Base-by-base conservation (phyloP, 2,329 filamentous ascomycete species). In the Onygenales sp. region DNA sequence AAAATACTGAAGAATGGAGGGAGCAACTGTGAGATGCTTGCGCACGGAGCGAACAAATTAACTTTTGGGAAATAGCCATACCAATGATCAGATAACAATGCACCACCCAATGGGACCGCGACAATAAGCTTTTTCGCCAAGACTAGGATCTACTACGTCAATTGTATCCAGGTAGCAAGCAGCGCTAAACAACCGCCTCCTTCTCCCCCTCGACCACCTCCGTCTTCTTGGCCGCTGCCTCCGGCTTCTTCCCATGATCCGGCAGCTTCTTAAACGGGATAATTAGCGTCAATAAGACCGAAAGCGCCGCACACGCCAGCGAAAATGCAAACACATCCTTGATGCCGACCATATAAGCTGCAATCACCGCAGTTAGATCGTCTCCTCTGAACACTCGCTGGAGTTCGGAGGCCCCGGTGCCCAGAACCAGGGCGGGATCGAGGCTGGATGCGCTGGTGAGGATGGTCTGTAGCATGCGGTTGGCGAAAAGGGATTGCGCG, bases 381-480 rank as follows among this genome's bases (percentile, higher is more conserved):
- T 80, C 60, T 0, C 68, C 58, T 0, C 77, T 71, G 27, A 88
- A 79, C 2, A 72, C 64, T 0, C 70, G 62, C 55, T 78, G 76
- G 17, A 91, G 72, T 45, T 81, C 76, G 0, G 85, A 89, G 1
- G 79, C 78, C 31, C 79, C 79, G 5, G 72, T 70, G 2, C 60
- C 59, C 9, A 75, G 62, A 1, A 79, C 72, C n/a, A 72, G 55
- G 11, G 51, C 56, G 0, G 76, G 66, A 52, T 76, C 61, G 5
- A 78, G 57, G 57, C 32, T 60, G 27, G 67, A 69, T 0, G 74
- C 73, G 2, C 64, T 54, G 14, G 14, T 44, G 6, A 44, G 13
- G 21, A 61, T 42, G 7, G 38, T 49, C 2, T 48, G 13, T 21
- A 48, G 48, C 11, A 63, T 46, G 32, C 53, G 41, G 35, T 60